phyloP scores from a whole-genome alignment of 2,329 filamentous ascomycete genomes.

The Exophiala phaeomuriformis region DNA sequence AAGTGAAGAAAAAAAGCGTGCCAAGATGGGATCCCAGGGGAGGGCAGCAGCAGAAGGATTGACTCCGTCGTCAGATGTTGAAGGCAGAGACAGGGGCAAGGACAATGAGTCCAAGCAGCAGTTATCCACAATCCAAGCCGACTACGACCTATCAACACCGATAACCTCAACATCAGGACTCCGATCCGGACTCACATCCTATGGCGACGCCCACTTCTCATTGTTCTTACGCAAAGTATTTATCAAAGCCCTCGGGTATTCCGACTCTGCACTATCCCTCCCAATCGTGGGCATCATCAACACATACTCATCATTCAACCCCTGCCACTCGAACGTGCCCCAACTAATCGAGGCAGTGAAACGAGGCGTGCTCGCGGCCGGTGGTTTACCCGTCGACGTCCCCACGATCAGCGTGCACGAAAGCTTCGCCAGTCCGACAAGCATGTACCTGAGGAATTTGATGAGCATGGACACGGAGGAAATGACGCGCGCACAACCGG shows the following conservation, averaged over 20 bases:
- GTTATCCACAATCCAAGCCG: slow-evolving; percentile 15
- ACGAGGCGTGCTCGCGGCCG: slow-evolving; percentile 59
- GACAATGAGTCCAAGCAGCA: no score
- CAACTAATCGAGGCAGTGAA: slow-evolving; percentile 65
- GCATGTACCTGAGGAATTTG: slow-evolving; percentile 66
- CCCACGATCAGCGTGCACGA: slow-evolving; percentile 67
- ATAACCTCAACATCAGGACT: slow-evolving; percentile 50
- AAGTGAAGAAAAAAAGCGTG: no score
- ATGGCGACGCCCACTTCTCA: slow-evolving; percentile 68
- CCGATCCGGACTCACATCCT: slow-evolving; percentile 58
- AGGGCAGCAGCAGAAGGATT: no score
- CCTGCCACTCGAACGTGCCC: slow-evolving; percentile 65
- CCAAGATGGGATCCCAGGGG: no score
- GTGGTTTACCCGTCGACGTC: slow-evolving; percentile 64
- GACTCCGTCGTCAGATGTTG: no score
- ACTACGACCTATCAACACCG: slow-evolving; percentile 54
- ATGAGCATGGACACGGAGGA: slow-evolving; percentile 78
- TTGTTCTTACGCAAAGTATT: slow-evolving; percentile 69
- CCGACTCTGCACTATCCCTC: slow-evolving; percentile 60
- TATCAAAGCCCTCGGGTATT: slow-evolving; percentile 68
- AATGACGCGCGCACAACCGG: slow-evolving; percentile 65
- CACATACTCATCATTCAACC: slow-evolving; percentile 65
- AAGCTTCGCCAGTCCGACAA: slow-evolving; percentile 61
- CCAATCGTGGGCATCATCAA: slow-evolving; percentile 71
- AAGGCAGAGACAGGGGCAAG: no score